Percentiles rank a stretch among this genome's conserved stretches.
Evolutionary conservation across 345 rosid genomes (phyloP).

Genomic region (Citrus cavaleriei): DNA sequence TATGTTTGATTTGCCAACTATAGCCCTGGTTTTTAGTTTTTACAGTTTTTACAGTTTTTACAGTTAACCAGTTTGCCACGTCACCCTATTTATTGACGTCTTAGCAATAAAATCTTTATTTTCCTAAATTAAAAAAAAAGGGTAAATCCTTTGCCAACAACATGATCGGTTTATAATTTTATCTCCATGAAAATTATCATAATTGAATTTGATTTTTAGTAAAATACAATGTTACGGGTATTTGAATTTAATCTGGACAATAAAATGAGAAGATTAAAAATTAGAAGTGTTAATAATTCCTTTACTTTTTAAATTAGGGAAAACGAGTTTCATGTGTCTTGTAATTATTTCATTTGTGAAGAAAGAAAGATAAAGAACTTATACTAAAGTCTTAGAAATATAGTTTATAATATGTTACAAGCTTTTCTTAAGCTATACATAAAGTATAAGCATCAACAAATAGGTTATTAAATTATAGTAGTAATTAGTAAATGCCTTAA

Average conservation of each 20-base stretch:
- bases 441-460: too few species aligned
- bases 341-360: background rate
- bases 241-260: background rate
- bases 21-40: background rate
- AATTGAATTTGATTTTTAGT: background rate
- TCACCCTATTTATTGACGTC: background rate
- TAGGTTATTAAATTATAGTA: background rate
- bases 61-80: conserved; percentile 11
- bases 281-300: background rate
- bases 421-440: background rate
- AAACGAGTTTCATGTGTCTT: background rate
- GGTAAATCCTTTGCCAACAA: background rate
- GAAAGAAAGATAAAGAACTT: background rate
- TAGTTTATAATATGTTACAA: background rate
- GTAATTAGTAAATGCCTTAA: too few species aligned
- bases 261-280: background rate
- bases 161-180: background rate
- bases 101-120: too few species aligned
- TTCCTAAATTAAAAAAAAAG: too few species aligned
- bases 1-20: background rate
- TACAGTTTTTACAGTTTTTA: conserved; percentile 7
- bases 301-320: background rate
- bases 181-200: background rate
- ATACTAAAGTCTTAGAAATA: background rate
- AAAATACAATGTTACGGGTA: background rate